Base-by-base conservation (phyloP, 164 flowering plant species). In the Magnolia kwangsiensis region DNA sequence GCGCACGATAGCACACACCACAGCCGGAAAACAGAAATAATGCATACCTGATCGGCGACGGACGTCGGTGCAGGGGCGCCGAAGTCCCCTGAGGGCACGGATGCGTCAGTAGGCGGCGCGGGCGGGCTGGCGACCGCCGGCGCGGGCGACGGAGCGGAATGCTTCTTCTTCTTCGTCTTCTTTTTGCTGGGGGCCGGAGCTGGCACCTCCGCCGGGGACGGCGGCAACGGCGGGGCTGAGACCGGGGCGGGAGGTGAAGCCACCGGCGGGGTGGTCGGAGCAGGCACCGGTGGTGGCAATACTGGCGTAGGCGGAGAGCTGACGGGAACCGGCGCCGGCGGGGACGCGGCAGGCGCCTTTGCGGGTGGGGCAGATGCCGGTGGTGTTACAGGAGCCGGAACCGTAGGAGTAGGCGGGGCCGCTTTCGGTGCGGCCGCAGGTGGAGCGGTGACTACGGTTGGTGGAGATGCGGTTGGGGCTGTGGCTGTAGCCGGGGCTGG, bases 181-280 rank as follows among this genome's bases (percentile, higher is more conserved):
- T 69, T 64, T 75, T 77, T 82, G 81, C 81, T 77, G 1, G 87
- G 89, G 18, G 86, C 82, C 5, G 87, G 85, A 13, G 83, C 87
- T 0, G 88, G 87, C n/a, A 79, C 72, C 27, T 49, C 58, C 72
- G 58, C 58, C 8, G 72, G 81, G n/a, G 59, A 74, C 27, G 64
- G 29, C 66, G 27, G 10, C 66, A 13, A 27, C 23, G 63, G 37
- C 14, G 86, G 86, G 1, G 82, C 13, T 2, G 81, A 75, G 1
- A 74, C 74, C 0, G 84, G 76, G 0, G 81, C 75, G 13, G 80
- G 71, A 13, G 82, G 73, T 4, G 77, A 63, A n/a, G 20, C n/a
- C 8, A 80, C 65, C 14, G 88, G 86, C 4, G 84, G 49, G 4
- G 80, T 7, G 7, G 81, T 76, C 11, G 86, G 67, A 1, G 84